Evolutionary conservation across 768 basidiomycete genomes (phyloP).

Genomic region (Auriscalpium orientale): DNA sequence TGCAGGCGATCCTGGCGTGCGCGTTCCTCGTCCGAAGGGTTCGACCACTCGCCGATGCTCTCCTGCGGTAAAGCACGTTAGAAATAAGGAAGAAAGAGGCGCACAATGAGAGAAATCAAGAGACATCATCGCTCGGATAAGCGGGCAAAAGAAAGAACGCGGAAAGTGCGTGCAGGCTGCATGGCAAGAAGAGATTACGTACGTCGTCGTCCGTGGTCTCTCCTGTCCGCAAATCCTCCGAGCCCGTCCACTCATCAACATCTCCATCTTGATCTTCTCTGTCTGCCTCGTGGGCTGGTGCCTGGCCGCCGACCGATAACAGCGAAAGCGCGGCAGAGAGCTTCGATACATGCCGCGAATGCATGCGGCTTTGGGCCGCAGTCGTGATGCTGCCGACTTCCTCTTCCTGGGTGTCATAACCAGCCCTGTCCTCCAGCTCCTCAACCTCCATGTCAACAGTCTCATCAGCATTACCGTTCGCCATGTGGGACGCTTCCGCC

Average conservation of each 20-base stretch:
- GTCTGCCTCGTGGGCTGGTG: constrained; percentile 21
- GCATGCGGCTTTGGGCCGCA: constrained; percentile 41
- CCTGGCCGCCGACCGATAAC: constrained; percentile 46
- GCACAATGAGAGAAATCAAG: background rate
- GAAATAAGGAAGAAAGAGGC: constrained; percentile 6
- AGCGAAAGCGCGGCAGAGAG: constrained; percentile 64
- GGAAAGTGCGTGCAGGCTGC: constrained; percentile 10
- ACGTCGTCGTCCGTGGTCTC: constrained; percentile 69
- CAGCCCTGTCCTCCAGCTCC: constrained; percentile 18
- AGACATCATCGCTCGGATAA: background rate
- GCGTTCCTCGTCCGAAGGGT: constrained; percentile 85
- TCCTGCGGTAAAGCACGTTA: constrained; percentile 24
- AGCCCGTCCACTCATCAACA: constrained; percentile 76
- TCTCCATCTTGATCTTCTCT: constrained; percentile 24
- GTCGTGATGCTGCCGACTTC: constrained; percentile 38
- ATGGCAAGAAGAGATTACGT: constrained; percentile 16
- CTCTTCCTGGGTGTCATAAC: constrained; percentile 25
- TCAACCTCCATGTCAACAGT: constrained; percentile 18
- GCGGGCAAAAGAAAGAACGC: background rate
- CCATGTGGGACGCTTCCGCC: constrained; percentile 9
- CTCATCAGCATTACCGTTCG: constrained; percentile 6
- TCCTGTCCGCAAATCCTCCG: constrained; percentile 53
- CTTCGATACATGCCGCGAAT: constrained; percentile 64
- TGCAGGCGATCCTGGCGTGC: constrained; percentile 62
- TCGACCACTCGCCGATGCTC: constrained; percentile 87